A percentile compares a stretch with the other conserved stretches of the same genome.
Conservation (phyloP, 805 yeast species). For the Wickerhamiella allomyrinae region DNA sequence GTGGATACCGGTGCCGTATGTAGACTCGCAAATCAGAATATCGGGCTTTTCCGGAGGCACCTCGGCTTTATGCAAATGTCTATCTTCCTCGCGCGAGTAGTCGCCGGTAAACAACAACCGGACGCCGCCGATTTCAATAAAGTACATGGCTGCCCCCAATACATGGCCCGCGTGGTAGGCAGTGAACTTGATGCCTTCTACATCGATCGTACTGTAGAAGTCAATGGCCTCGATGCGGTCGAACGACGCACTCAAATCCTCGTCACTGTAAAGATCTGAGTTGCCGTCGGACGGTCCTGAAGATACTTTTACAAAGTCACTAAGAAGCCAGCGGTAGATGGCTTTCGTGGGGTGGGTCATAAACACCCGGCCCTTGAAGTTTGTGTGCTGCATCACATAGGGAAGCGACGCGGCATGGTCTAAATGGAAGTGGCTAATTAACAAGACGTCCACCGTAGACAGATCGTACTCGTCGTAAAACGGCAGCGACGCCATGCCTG, state of each 20-base stretch:
- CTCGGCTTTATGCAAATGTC: constrained; percentile 92
- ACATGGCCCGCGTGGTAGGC: constrained; percentile 99
- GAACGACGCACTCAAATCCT: constrained; percentile 74
- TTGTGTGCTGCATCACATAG: constrained; percentile 94
- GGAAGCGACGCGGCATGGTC: constrained; percentile 98
- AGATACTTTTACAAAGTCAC: constrained; percentile 89
- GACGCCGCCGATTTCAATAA: constrained; percentile 86
- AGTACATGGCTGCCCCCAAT: constrained; percentile 95
- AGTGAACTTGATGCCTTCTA: constrained; percentile 87
- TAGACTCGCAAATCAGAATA: constrained; percentile 81
- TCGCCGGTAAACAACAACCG: constrained; percentile 90
- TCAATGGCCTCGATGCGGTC: constrained; percentile 88
- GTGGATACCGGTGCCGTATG: constrained; percentile 96
- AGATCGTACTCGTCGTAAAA: constrained; percentile 92
- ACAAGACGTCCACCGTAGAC: constrained; percentile 67
- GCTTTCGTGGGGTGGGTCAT: constrained; percentile 99
- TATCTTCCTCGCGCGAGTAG: constrained; percentile 86
- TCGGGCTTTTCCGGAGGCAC: constrained; percentile 75
- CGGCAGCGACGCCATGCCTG: constrained; percentile 83
- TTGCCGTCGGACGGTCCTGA: constrained; percentile 24
- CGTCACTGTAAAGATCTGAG: constrained; percentile 63
- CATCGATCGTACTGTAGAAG: constrained; percentile 88
- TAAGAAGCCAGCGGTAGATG: constrained; percentile 84
- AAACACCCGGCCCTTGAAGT: constrained; percentile 86
- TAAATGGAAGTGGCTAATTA: constrained; percentile 89